phyloP scores from a whole-genome alignment of 768 basidiomycete species.

The Mrakia gelida region DNA sequence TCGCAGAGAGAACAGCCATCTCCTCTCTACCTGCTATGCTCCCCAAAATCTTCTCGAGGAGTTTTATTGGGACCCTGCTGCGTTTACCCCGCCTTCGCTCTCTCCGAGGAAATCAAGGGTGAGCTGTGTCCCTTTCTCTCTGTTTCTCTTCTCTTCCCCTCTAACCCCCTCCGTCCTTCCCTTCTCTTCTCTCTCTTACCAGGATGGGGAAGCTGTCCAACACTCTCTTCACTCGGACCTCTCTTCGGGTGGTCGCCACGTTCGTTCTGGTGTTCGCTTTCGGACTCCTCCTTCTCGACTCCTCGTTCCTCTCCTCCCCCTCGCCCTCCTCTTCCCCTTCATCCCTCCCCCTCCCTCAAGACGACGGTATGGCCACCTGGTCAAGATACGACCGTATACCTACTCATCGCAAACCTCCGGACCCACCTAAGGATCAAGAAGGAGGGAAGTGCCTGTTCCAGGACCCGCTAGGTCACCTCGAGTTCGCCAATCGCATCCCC shows the following conservation, averaged over 20 bases:
- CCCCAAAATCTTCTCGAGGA: too few species aligned
- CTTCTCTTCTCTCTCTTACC: not conserved
- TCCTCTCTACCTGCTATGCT: too few species aligned
- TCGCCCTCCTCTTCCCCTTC: not conserved
- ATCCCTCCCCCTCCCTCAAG: not conserved
- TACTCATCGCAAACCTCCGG: not conserved
- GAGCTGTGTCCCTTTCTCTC: not conserved
- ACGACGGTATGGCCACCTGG: not conserved
- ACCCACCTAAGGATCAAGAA: not conserved
- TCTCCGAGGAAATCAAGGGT: not conserved
- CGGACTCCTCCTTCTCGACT: not conserved
- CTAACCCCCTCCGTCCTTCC: not conserved
- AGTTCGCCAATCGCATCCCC: not conserved
- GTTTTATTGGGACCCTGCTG: too few species aligned
- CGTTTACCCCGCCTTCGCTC: not conserved
- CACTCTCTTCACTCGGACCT: not conserved
- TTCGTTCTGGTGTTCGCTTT: not conserved
- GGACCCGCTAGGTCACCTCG: not conserved
- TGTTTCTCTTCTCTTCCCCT: not conserved
- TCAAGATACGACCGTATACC: not conserved
- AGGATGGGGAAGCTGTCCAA: too few species aligned
- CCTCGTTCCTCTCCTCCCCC: not conserved
- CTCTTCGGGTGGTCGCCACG: not conserved
- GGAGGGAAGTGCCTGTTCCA: not conserved
- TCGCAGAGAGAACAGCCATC: too few species aligned